phyloP scores from a whole-genome alignment of 2,329 filamentous ascomycete genomes.

The Aspergillus oerlinghausenensis region DNA sequence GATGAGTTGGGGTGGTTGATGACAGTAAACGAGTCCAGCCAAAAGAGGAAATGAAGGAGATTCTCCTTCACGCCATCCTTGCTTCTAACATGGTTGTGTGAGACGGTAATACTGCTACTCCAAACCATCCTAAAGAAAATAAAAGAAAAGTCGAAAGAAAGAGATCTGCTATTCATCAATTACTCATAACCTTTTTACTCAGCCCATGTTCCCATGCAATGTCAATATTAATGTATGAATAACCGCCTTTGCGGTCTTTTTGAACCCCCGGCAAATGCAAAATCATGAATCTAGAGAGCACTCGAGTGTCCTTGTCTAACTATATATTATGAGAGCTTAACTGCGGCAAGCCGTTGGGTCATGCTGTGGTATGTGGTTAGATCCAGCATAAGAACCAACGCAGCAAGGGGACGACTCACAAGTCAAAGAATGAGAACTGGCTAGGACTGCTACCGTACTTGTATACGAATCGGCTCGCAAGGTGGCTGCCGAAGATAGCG shows the following conservation, averaged over 20 bases:
- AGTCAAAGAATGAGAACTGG: conserved; percentile 98
- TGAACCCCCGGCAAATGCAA: conserved; percentile 12
- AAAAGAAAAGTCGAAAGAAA: conserved; percentile 1
- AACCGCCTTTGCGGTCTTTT: conserved; percentile 12
- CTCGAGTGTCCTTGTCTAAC: conserved; percentile 7
- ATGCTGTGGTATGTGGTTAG: conserved; percentile 23
- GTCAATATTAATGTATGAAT: conserved; percentile 13
- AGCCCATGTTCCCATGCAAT: conserved; percentile 5
- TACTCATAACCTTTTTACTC: conserved; percentile 11
- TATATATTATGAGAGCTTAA: conserved; percentile 21
- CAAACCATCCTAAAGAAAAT: background rate
- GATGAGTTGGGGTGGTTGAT: background rate
- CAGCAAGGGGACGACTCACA: conserved; percentile 58
- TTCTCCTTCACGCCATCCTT: background rate
- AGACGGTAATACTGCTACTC: background rate
- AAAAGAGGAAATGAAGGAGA: too few relatives aligned
- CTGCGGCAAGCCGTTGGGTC: conserved; percentile 33
- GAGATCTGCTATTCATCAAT: conserved; percentile 6
- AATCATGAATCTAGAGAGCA: conserved; percentile 6
- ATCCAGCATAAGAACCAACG: background rate
- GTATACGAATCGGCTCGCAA: conserved; percentile 94
- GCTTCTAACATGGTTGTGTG: background rate
- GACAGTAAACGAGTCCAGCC: background rate
- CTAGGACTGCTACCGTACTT: conserved; percentile 87
- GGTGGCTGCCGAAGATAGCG: conserved; percentile 92